Conservation (phyloP, 2,329 filamentous ascomycete genomes). For the Geosmithia morbida region DNA sequence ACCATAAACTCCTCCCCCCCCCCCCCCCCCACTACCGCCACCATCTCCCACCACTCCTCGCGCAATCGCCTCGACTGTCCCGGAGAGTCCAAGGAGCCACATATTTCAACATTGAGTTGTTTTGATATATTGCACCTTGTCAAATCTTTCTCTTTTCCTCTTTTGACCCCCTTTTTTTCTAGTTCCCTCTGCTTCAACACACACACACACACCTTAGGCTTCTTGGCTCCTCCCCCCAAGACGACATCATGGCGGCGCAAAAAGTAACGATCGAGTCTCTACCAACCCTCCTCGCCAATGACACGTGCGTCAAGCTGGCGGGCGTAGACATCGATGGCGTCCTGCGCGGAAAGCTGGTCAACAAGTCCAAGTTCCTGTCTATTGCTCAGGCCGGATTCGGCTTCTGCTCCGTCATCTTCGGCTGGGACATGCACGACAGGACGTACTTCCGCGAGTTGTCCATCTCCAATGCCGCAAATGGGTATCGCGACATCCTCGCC, state of each 20-base stretch:
- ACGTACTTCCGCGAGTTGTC: slow-evolving; percentile 76
- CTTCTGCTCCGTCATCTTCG: slow-evolving; percentile 89
- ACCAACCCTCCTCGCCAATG: slow-evolving; percentile 50
- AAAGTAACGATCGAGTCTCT: slow-evolving; percentile 48
- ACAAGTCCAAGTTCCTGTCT: slow-evolving; percentile 84
- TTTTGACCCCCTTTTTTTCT: not conserved
- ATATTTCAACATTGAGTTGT: not conserved
- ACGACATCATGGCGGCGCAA: slow-evolving; percentile 12
- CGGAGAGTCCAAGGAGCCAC: not conserved
- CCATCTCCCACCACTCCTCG: not conserved
- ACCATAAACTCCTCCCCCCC: not conserved
- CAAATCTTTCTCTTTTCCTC: not conserved
- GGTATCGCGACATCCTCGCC: slow-evolving; percentile 75
- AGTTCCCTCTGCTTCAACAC: not conserved
- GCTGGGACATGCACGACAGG: slow-evolving; percentile 94
- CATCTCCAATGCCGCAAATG: slow-evolving; percentile 83
- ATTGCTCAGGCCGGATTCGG: slow-evolving; percentile 72
- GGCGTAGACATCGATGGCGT: slow-evolving; percentile 80
- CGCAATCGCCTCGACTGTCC: not conserved
- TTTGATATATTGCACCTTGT: too few species aligned
- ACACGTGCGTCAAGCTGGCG: slow-evolving; percentile 73
- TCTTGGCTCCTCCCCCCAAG: not conserved
- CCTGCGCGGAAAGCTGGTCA: slow-evolving; percentile 78
- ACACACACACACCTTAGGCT: too few species aligned
- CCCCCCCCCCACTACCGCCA: too few species aligned